These are phyloP conservation scores for Carex arenaria DNA, from an alignment of 202 grass and related monocot genomes.

Conservation along the genomic window DNA sequence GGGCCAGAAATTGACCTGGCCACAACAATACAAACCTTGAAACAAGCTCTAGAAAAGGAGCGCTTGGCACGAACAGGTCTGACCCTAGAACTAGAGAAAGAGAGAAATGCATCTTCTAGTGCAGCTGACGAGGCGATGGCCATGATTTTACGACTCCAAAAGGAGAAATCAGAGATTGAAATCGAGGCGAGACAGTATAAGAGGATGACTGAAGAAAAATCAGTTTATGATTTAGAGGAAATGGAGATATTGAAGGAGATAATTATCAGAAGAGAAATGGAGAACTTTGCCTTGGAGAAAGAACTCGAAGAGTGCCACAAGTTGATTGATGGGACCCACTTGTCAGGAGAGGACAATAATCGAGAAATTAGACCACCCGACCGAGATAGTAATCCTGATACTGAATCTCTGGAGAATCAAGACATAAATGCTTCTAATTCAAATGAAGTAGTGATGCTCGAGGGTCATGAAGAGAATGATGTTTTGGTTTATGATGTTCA, in stretches of 20 bases:
- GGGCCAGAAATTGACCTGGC: neutral
- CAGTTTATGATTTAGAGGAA: slow-evolving; percentile 68
- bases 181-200: slow-evolving; percentile 67
- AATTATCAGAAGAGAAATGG: slow-evolving; percentile 63
- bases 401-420: slow-evolving; percentile 26
- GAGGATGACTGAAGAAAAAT: slow-evolving; percentile 58
- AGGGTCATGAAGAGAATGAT: slow-evolving; percentile 31
- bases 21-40: slow-evolving; percentile 18
- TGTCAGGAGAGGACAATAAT: neutral
- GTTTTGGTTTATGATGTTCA: slow-evolving; percentile 65
- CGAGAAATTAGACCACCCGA: slow-evolving; percentile 28
- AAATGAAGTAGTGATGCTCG: slow-evolving; percentile 19
- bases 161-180: slow-evolving; percentile 74
- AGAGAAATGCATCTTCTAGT: slow-evolving; percentile 65
- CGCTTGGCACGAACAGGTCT: slow-evolving; percentile 32
- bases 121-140: slow-evolving; percentile 89
- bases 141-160: slow-evolving; percentile 89
- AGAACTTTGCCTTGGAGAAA: slow-evolving; percentile 48
- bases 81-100: slow-evolving; percentile 71
- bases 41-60: slow-evolving; percentile 30
- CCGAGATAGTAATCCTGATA: slow-evolving; percentile 26
- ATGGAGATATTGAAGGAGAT: slow-evolving; percentile 78
- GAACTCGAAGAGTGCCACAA: slow-evolving; percentile 63
- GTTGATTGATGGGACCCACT: slow-evolving; percentile 28
- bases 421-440: slow-evolving; percentile 13